Conservation (phyloP, 371 early-diverging fungal species). For the Choanephora cucurbitarum region DNA sequence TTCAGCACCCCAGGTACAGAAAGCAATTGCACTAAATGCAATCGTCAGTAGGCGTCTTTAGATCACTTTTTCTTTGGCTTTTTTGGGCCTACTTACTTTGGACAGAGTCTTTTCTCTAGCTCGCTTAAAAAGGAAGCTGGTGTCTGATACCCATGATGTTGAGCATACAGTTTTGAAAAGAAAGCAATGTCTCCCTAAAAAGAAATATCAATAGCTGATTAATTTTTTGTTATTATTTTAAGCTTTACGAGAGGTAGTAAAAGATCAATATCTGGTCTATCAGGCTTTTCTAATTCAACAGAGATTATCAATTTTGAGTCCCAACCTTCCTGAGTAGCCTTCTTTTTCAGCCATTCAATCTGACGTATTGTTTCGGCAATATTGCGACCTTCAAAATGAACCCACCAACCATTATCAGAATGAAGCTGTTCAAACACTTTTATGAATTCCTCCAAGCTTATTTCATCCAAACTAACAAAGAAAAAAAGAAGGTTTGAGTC, state of each 20-base stretch:
- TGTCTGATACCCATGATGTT: conserved; percentile 52
- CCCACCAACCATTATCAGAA: conserved; percentile 39
- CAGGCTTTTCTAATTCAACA: conserved; percentile 70
- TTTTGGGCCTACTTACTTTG: conserved; percentile 13
- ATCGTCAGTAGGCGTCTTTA: neutral
- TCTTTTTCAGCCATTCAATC: conserved; percentile 55
- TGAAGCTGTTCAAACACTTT: conserved; percentile 31
- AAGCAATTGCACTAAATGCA: conserved; percentile 44
- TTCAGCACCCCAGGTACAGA: conserved; percentile 62
- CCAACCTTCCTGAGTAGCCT: conserved; percentile 41
- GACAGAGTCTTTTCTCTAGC: conserved; percentile 3
- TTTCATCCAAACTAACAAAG: conserved; percentile 36
- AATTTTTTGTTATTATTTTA: neutral
- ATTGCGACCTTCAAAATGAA: conserved; percentile 72
- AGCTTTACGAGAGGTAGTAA: too few relatives aligned
- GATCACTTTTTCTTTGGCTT: neutral
- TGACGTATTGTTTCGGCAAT: conserved; percentile 51
- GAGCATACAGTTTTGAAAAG: conserved; percentile 68
- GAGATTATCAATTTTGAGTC: conserved; percentile 55
- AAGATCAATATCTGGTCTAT: conserved; percentile 55
- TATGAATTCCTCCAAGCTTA: conserved; percentile 48
- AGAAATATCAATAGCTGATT: neutral
- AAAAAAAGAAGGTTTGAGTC: conserved; percentile 8
- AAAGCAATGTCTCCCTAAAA: conserved; percentile 65
- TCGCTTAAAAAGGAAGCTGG: conserved; percentile 14